phyloP scores from a whole-genome alignment of 768 basidiomycete genomes.

The Grammothele lineata region DNA sequence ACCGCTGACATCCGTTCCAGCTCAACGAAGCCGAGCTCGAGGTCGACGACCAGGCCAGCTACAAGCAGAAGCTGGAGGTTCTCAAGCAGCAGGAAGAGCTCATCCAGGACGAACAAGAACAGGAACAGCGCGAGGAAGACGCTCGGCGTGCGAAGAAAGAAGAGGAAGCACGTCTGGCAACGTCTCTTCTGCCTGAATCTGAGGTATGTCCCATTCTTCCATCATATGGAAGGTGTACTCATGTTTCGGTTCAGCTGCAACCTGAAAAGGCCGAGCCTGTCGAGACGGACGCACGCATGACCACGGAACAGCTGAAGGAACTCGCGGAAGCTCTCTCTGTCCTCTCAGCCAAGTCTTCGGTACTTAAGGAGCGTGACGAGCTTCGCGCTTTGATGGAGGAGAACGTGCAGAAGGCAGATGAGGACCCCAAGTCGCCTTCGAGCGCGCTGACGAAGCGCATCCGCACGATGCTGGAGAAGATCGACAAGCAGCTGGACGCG shows the following conservation, averaged over 20 bases:
- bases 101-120: conserved; percentile 98
- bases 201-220: conserved; percentile 46
- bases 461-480: conserved; percentile 91
- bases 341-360: conserved; percentile 89
- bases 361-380: conserved; percentile 94
- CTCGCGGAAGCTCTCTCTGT: conserved; percentile 88
- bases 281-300: conserved; percentile 81
- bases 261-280: conserved; percentile 45
- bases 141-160: conserved; percentile 82
- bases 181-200: conserved; percentile 82
- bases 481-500: conserved; percentile 86
- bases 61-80: conserved; percentile 98
- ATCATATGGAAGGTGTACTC: neutral
- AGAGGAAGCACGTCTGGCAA: conserved; percentile 71
- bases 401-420: conserved; percentile 84
- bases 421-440: conserved; percentile 79
- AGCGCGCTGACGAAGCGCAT: conserved; percentile 94
- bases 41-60: conserved; percentile 91
- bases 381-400: conserved; percentile 90
- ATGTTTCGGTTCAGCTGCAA: too few species aligned
- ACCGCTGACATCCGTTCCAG: conserved; percentile 37
- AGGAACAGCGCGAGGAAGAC: conserved; percentile 92
- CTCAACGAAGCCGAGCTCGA: conserved; percentile 96
- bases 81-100: conserved; percentile 98
- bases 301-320: conserved; percentile 91